Evolutionary conservation across 805 yeast species (phyloP).

Genomic region (Spathaspora arborariae): DNA sequence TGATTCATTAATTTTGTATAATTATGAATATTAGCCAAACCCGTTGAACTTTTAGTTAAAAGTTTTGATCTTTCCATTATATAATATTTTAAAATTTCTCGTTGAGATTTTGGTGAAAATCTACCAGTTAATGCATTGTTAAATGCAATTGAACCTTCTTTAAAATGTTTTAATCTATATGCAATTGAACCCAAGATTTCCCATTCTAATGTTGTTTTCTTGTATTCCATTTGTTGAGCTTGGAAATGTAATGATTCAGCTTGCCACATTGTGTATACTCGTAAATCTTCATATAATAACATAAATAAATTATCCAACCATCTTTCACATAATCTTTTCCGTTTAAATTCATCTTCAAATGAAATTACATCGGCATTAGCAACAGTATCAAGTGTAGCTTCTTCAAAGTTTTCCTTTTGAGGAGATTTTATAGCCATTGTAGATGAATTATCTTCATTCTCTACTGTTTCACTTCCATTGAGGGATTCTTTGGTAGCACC

Average conservation of each 20-base stretch:
- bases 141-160: slow-evolving; percentile 86
- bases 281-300: slow-evolving; percentile 67
- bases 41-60: slow-evolving; percentile 24
- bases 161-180: slow-evolving; percentile 74
- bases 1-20: slow-evolving; percentile 37
- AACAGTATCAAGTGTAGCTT: neutral
- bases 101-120: slow-evolving; percentile 77
- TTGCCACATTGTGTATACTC: slow-evolving; percentile 88
- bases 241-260: slow-evolving; percentile 86
- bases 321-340: slow-evolving; percentile 66
- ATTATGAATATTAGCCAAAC: slow-evolving; percentile 20
- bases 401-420: slow-evolving; percentile 13
- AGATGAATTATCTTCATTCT: slow-evolving; percentile 27
- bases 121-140: slow-evolving; percentile 64
- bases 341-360: slow-evolving; percentile 46
- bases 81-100: slow-evolving; percentile 68
- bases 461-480: slow-evolving; percentile 7
- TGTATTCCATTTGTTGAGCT: slow-evolving; percentile 78
- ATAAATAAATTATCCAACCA: slow-evolving; percentile 71
- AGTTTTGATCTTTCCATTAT: slow-evolving; percentile 44
- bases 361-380: slow-evolving; percentile 10
- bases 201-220: slow-evolving; percentile 84
- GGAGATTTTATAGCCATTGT: slow-evolving; percentile 39
- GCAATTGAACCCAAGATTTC: slow-evolving; percentile 87
- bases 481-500: slow-evolving; percentile 9